Conservation (phyloP, 805 yeast species). For the Yamadazyma scolyti region DNA sequence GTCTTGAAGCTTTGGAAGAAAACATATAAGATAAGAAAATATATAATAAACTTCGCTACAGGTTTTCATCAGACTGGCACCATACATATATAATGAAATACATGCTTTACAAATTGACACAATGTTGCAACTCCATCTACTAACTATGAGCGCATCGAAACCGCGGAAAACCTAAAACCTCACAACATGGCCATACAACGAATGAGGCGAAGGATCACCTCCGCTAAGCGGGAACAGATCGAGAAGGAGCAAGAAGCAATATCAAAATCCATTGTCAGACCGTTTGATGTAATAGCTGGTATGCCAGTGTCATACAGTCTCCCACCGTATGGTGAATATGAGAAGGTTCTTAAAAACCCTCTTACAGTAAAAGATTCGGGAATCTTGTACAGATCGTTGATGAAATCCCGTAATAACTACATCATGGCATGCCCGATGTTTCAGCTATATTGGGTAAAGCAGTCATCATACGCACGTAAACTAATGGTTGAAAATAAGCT, state of each 20-base stretch:
- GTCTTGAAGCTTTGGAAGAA: slow-evolving; percentile 38
- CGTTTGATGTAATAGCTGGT: slow-evolving; percentile 62
- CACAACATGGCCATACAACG: slow-evolving; percentile 37
- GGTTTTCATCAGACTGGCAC: too few species aligned
- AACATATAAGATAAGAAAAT: too few species aligned
- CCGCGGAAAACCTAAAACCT: too few species aligned
- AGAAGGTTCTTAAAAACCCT: slow-evolving; percentile 56
- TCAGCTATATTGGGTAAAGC: slow-evolving; percentile 75
- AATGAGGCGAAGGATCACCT: slow-evolving; percentile 41
- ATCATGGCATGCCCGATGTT: slow-evolving; percentile 68
- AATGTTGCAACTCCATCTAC: too few species aligned
- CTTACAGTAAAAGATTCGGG: slow-evolving; percentile 71
- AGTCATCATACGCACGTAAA: slow-evolving; percentile 51
- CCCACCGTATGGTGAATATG: slow-evolving; percentile 58
- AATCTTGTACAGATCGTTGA: slow-evolving; percentile 64
- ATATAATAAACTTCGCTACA: too few species aligned
- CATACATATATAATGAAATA: too few species aligned
- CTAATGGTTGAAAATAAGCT: slow-evolving; percentile 23
- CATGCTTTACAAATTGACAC: too few species aligned
- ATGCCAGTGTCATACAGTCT: slow-evolving; percentile 62
- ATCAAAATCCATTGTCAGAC: slow-evolving; percentile 42
- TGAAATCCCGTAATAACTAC: slow-evolving; percentile 61
- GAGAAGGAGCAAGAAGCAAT: slow-evolving; percentile 37
- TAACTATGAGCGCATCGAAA: too few species aligned
- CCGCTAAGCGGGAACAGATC: slow-evolving; percentile 38